Base-by-base conservation (phyloP, 169 alveolate species). In the Plasmodium coatneyi region DNA sequence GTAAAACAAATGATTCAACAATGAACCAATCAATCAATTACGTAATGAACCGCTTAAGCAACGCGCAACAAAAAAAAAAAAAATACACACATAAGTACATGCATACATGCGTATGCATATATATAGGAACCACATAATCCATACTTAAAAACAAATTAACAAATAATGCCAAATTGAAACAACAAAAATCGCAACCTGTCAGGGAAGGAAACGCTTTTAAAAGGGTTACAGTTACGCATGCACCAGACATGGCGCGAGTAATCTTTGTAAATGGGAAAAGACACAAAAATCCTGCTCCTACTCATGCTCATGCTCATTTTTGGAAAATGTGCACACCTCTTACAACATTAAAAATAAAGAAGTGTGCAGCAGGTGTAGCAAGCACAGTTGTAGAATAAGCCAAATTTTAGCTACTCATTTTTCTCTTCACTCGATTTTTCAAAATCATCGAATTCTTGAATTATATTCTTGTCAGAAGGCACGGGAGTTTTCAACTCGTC, bases 381-480 rank as follows among this genome's bases (percentile, higher is more conserved):
- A 28, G 25, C 52, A 25, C 28, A 78, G 30, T 19, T 28, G 82
- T n/a, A 78, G 16, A 39, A 78, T 78, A 78, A 19, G 41, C 60
- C 22, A 39, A 79, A 28, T 80, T n/a, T 10, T 25, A 46, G 5
- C 71, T 82, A 52, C 71, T 82, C 71, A 14, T 83, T 43, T 16
- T 54, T 49, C 56, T 30, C 25, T 86, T 86, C 86, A 72, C 30
- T 49, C 30, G 34, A 32, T 76, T 86, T 86, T 86, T 86, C 93
- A 86, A 74, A 86, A n/a, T 86, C 86, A 76, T 86, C 79, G 80
- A 86, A 86, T 76, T 86, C 86, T 46, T 76, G 41, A 74, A 86
- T 86, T 74, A 86, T 86, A 41, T 86, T 36, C 66, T 54, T 86
- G 76, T 86, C 93, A 32, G 93, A 86, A 49, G 81, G 93, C 60